Percentiles rank a stretch among this genome's conserved stretches.
Evolutionary conservation across 176 grass and related monocot species (phyloP).

Genomic region (Metroxylon sagu): DNA sequence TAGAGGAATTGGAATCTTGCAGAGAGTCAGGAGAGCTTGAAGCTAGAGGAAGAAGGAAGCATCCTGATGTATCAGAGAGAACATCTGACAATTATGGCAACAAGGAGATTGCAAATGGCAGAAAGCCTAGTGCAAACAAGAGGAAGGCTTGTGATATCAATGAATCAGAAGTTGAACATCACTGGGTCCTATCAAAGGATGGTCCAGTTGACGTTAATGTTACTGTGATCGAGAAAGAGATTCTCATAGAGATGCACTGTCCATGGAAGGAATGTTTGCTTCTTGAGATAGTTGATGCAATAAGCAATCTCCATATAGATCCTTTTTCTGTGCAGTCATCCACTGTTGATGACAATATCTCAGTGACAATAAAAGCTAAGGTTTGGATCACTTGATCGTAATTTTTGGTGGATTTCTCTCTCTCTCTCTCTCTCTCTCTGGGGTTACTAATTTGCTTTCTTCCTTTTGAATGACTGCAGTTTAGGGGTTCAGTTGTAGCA

Average conservation of each 20-base stretch:
- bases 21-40: conserved; percentile 10
- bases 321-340: conserved; percentile 1
- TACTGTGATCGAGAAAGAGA: neutral
- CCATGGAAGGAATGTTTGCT: neutral
- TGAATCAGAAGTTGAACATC: conserved; percentile 20
- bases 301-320: neutral
- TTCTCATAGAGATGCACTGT: neutral
- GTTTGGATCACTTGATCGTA: neutral
- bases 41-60: conserved; percentile 6
- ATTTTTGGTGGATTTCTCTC: neutral
- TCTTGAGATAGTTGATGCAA: neutral
- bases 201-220: neutral
- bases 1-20: conserved; percentile 51
- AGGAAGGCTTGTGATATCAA: conserved; percentile 11
- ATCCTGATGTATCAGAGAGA: conserved; percentile 22
- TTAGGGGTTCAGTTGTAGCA: neutral
- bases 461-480: neutral
- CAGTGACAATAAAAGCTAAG: neutral
- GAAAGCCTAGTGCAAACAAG: conserved; percentile 28
- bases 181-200: conserved; percentile 30
- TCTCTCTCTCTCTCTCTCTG: neutral
- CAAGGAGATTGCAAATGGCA: conserved; percentile 20
- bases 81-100: conserved; percentile 35
- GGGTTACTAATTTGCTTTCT: neutral
- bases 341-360: neutral